phyloP scores from a whole-genome alignment of 805 yeast species.

The Yamadazyma endophytica region DNA sequence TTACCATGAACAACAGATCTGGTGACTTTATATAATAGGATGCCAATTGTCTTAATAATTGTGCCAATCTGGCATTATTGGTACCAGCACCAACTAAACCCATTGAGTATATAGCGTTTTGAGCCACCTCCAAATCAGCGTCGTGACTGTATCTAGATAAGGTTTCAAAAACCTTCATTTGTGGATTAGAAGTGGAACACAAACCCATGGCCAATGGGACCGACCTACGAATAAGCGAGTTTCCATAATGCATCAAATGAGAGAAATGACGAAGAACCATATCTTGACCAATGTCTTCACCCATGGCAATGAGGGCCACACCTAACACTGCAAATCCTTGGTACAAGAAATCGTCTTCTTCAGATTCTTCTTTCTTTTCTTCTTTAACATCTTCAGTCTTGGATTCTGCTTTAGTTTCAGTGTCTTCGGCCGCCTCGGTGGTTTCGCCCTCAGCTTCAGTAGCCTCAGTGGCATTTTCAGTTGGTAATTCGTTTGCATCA shows the following conservation, averaged over 20 bases:
- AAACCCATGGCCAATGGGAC: slow-evolving; percentile 99
- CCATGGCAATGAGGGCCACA: slow-evolving; percentile 91
- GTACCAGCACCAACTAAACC: slow-evolving; percentile 99
- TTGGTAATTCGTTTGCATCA: slow-evolving; percentile 30
- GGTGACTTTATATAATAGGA: slow-evolving; percentile 87
- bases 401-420: slow-evolving; percentile 17
- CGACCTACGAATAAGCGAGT: slow-evolving; percentile 81
- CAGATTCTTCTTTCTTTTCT: slow-evolving; percentile 24
- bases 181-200: slow-evolving; percentile 88
- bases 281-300: slow-evolving; percentile 96
- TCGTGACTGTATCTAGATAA: slow-evolving; percentile 96
- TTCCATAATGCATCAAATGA: slow-evolving; percentile 97
- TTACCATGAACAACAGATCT: slow-evolving; percentile 85
- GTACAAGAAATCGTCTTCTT: slow-evolving; percentile 52
- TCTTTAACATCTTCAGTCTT: slow-evolving; percentile 25
- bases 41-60: slow-evolving; percentile 90
- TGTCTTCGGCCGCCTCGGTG: slow-evolving; percentile 20
- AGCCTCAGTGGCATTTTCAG: slow-evolving; percentile 9
- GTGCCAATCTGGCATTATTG: slow-evolving; percentile 96
- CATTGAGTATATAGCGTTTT: slow-evolving; percentile 93
- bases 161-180: slow-evolving; percentile 95
- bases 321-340: slow-evolving; percentile 94
- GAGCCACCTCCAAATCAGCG: slow-evolving; percentile 88
- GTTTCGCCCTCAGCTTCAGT: slow-evolving; percentile 17
- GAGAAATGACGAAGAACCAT: slow-evolving; percentile 97